phyloP scores from a whole-genome alignment of 1,284 basidiomycete genomes.

The Naganishia albida region DNA sequence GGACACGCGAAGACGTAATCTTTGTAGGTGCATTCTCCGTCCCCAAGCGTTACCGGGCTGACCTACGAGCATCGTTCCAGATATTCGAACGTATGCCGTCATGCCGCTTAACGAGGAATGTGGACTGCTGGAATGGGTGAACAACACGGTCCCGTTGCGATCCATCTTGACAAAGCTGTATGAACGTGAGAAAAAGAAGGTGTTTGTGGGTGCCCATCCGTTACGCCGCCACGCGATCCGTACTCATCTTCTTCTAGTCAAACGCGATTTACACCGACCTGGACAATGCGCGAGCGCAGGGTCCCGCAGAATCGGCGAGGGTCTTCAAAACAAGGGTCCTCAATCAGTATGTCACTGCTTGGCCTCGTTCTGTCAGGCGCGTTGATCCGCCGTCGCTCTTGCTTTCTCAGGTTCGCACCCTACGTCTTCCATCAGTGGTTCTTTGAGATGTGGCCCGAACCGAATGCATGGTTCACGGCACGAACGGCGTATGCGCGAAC shows the following conservation, averaged over 20 bases:
- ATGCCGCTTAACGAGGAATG: conserved; percentile 96
- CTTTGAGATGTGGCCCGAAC: conserved; percentile 93
- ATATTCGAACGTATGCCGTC: conserved; percentile 93
- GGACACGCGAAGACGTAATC: conserved; percentile 82
- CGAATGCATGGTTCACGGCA: conserved; percentile 88
- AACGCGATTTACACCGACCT: conserved; percentile 62
- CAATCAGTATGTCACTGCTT: conserved; percentile 57
- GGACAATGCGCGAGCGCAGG: conserved; percentile 61
- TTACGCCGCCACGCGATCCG: background rate
- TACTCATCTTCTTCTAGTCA: conserved; percentile 43
- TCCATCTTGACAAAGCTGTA: conserved; percentile 77
- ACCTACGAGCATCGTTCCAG: conserved; percentile 55
- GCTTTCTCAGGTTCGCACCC: conserved; percentile 60
- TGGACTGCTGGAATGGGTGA: conserved; percentile 98
- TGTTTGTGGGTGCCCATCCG: conserved; percentile 62
- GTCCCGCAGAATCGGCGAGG: conserved; percentile 61
- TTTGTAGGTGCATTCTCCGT: conserved; percentile 62
- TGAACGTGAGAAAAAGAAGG: conserved; percentile 61
- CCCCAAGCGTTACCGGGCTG: too few relatives aligned
- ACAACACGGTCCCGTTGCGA: conserved; percentile 84
- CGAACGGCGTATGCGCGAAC: conserved; percentile 85
- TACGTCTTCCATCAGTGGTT: conserved; percentile 98
- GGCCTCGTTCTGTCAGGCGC: background rate
- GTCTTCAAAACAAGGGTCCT: conserved; percentile 68
- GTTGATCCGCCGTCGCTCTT: background rate